Evolutionary conservation across 108 stramenopile genomes (phyloP), one percentile per base, ranked within the genome.

Genomic region (Nannochloropsis salina): DNA sequence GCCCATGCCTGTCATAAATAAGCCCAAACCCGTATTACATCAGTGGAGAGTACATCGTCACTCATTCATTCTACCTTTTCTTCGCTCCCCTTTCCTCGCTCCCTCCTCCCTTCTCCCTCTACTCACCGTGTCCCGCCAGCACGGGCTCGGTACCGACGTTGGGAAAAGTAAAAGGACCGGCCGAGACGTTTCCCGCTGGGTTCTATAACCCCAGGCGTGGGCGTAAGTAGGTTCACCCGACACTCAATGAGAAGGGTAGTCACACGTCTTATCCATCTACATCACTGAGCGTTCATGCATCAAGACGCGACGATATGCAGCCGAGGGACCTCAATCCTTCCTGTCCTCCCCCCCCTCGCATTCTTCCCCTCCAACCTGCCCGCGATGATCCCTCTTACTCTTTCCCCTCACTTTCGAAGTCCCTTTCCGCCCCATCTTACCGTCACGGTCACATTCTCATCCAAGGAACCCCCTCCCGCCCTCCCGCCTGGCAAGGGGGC

Each of bases 1-100:
- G 40, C 98, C 98, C 90, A 96, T 96, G n/a, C 98, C 95, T 18
- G 94, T 84, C 20, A 44, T 45, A 43, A 0, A 5, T 6, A 44
- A 5, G 44, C 15, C 9, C 3, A 4, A 89, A 88, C 40, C 93
- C 88, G 61, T 74, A 74, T 74, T 4, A 15, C n/a, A 74, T 74
- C 61, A 6, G n/a, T 74, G 61, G n/a, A n/a, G 20, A 6, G 15
- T 15, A 15, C 61, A n/a, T 74, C 4, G 61, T 2, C 61, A n/a
- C 5, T 12, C 1, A 74, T 74, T n/a, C 61, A 74, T 74, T 74
- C 61, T n/a, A 15, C 15, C n/a, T n/a, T n/a, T 74, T n/a, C 61
- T n/a, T 74, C 61, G 20, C 61, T 74, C 61, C 47, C 47, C 47
- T 51, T 31, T 15, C 47, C 10, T 51, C 47, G 20, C 61, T 74